Evolutionary conservation across 345 rosid genomes (phyloP), one percentile per base, ranked within the genome.

Genomic region (Hirschfeldia incana): DNA sequence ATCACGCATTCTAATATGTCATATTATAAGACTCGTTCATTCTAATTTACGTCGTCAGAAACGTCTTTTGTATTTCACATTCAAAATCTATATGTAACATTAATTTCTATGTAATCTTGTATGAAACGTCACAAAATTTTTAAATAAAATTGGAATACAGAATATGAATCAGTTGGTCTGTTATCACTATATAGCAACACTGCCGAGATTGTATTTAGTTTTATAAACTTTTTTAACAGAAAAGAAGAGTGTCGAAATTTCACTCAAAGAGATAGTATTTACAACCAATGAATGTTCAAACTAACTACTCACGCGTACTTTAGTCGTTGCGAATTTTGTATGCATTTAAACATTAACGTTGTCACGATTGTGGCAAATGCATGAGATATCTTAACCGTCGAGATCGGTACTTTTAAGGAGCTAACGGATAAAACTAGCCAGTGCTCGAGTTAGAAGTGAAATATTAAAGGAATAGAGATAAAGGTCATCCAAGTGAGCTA

Each of bases 401-500:
- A 78, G 37, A 57, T 58, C 7, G 63, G 53, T 21, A 67, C 81
- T 78, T 78, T 78, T 72, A 39, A 66, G 82, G 33, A 66, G 58
- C 60, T 59, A 26, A 44, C 5, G 46, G 12, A 44, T 3, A 44
- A 44, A 44, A 44, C 51, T 44, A 44, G 46, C 58, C 46, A 74
- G 28, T 60, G 58, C 28, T 68, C 51, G 51, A 73, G 77, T 34
- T 60, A 68, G 29, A 73, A 60, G 62, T 74, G 59, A 69, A 62
- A 42, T 49, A 74, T 7, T 44, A 77, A 13, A 16, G 65, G 21
- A 61, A 76, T 79, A 73, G n/a, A 76, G 81, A 71, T 73, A 85
- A 88, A 85, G 78, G 82, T 65, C 77, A 77, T 81, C 63, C 68
- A 65, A 70, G 65, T 75, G 63, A 82, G 89, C 85, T 82, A 79